Conservation (phyloP, 2,329 filamentous ascomycete genomes). For the Cladophialophora exuberans region DNA sequence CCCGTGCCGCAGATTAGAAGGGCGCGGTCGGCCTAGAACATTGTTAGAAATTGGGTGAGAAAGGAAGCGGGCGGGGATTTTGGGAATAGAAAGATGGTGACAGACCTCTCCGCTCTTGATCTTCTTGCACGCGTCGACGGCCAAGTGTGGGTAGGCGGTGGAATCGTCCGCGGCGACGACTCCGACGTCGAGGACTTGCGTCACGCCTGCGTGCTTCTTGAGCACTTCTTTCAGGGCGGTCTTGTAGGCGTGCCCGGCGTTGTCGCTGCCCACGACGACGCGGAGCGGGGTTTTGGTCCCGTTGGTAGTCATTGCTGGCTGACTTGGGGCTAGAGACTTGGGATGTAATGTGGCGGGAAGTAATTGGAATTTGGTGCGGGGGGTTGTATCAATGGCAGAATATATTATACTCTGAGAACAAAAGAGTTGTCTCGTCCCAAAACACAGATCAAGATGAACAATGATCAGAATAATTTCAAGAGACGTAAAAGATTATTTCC, state of each 20-base stretch:
- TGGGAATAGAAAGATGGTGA: slow-evolving; percentile 5
- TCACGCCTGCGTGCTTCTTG: slow-evolving; percentile 67
- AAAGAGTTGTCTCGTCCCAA: no score
- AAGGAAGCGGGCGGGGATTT: no score
- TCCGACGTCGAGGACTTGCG: slow-evolving; percentile 73
- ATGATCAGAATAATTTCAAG: no score
- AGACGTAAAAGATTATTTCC: no score
- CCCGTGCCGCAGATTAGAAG: slow-evolving; percentile 85
- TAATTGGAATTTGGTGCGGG: not conserved
- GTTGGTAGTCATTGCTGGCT: slow-evolving; percentile 25
- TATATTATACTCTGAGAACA: no score
- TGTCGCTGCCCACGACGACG: slow-evolving; percentile 68
- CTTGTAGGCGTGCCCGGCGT: slow-evolving; percentile 79
- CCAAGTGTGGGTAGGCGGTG: slow-evolving; percentile 79
- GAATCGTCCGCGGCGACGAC: slow-evolving; percentile 69
- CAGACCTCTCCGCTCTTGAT: slow-evolving; percentile 47
- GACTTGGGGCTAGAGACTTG: not conserved
- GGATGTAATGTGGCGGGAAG: not conserved
- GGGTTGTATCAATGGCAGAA: no score
- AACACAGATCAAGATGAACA: no score
- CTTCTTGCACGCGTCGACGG: slow-evolving; percentile 69
- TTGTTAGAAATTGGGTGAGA: no score
- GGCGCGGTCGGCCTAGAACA: slow-evolving; percentile 68
- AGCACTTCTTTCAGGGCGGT: slow-evolving; percentile 75
- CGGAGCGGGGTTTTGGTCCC: slow-evolving; percentile 47